Conservation (phyloP, 192 early-diverging fungal genomes). For the Umbelopsis vinacea region DNA sequence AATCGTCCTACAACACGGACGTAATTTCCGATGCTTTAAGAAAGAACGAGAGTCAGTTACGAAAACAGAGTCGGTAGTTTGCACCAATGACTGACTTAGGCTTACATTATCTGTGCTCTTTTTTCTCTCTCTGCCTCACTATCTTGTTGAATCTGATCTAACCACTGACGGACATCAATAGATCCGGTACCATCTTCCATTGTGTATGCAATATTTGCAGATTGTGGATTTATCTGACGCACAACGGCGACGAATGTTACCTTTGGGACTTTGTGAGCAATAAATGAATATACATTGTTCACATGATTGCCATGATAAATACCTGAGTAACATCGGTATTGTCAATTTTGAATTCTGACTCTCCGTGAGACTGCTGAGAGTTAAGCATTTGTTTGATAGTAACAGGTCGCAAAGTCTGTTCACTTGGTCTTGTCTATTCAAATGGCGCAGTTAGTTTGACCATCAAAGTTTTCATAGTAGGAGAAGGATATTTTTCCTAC, state of each 20-base stretch:
- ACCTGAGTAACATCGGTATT: slow-evolving; percentile 70
- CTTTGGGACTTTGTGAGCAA: slow-evolving; percentile 32
- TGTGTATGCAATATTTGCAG: slow-evolving; percentile 66
- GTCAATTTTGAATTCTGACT: slow-evolving; percentile 71
- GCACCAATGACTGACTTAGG: too few species aligned
- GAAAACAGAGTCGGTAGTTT: neutral
- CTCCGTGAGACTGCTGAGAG: slow-evolving; percentile 50
- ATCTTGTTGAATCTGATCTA: slow-evolving; percentile 44
- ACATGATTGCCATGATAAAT: neutral
- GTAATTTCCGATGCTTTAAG: slow-evolving; percentile 61
- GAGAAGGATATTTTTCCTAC: neutral
- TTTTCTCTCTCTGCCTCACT: slow-evolving; percentile 1
- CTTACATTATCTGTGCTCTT: slow-evolving; percentile 23
- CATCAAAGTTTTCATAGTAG: neutral
- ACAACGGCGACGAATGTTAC: slow-evolving; percentile 76
- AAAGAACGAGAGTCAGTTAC: neutral
- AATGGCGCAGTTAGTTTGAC: slow-evolving; percentile 15
- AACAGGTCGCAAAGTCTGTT: slow-evolving; percentile 79
- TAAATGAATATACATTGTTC: too few species aligned
- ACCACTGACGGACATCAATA: slow-evolving; percentile 73
- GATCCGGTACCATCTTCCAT: slow-evolving; percentile 83
- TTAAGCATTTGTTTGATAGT: slow-evolving; percentile 77
- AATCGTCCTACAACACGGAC: slow-evolving; percentile 77
- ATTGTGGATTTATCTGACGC: slow-evolving; percentile 47
- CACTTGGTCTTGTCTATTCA: slow-evolving; percentile 16